Conservation (phyloP, 2,329 filamentous ascomycete genomes). For the Sarocladium brachiariae region DNA sequence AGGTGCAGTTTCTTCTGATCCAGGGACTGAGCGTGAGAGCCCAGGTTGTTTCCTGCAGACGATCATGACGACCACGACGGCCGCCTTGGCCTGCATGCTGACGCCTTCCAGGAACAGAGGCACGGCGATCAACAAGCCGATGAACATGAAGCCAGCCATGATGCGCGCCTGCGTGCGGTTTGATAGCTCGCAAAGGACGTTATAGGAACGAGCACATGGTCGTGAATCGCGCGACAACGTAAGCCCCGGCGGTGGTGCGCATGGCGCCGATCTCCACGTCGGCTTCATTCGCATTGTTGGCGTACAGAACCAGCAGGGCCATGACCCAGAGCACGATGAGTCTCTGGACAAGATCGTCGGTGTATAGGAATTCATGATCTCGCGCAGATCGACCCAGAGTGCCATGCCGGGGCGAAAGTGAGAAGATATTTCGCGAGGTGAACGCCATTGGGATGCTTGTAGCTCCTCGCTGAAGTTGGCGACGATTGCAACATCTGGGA, state of each 20-base stretch:
- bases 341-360: conserved; percentile 40
- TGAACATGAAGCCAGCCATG: conserved; percentile 32
- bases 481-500: conserved; percentile 36
- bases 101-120: conserved; percentile 37
- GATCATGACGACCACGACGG: conserved; percentile 34
- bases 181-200: conserved; percentile 40
- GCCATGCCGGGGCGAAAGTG: conserved; percentile 41
- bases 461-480: conserved; percentile 43
- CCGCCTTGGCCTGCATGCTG: conserved; percentile 33
- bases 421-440: conserved; percentile 41
- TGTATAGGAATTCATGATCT: conserved; percentile 48
- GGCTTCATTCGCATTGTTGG: conserved; percentile 38
- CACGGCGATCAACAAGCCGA: conserved; percentile 33
- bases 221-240: conserved; percentile 36
- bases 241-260: conserved; percentile 38
- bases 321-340: conserved; percentile 43
- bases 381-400: conserved; percentile 42
- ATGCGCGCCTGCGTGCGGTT: conserved; percentile 37
- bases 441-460: conserved; percentile 32
- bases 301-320: conserved; percentile 40
- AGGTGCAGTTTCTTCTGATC: conserved; percentile 33
- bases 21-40: conserved; percentile 36
- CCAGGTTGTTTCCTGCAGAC: conserved; percentile 36
- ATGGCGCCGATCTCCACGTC: conserved; percentile 36
- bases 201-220: conserved; percentile 32